Base-by-base conservation (phyloP, 805 yeast genomes). In the Metahyphopichia silvanorum region DNA sequence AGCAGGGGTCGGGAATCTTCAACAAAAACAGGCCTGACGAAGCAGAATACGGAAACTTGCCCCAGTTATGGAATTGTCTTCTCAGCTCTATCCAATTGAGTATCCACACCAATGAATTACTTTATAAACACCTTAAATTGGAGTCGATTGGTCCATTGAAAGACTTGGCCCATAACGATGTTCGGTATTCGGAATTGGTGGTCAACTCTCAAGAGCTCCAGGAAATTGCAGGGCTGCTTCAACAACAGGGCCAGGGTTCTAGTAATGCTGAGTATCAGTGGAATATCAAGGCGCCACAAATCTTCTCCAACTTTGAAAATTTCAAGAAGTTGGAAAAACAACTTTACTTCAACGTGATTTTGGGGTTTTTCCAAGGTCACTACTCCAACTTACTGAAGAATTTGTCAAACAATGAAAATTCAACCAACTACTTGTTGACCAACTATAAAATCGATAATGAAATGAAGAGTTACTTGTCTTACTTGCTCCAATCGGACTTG, bases 281-380 rank as follows among this genome's bases (percentile, higher is more conserved):
- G 96, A 80, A 79, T 40, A 64, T 75, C 33, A 79, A 80, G 53
- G 91, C 93, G 2, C 91, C 95, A 2, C 77, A 72, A 34, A 76
- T 83, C 26, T 82, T 85, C 51, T 81, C 80, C 44, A 76, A 77
- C 42, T 82, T 87, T 53, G 93, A 86, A 51, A 69, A 68, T 40
- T 78, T 82, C 44, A 95, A 87, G 53, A 70, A 63, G 23, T 48
- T 63, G 63, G 56, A 77, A 86, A 60, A 69, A 76, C 56, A 67
- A 60, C 38, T 70, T 42, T 39, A 77, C 37, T 63, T 86, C 39
- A 81, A 86, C 51, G 79, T 79, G 33, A 71, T 80, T 34, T 67
- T 89, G 35, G 65, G 80, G 31, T 78, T 78, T 49, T 81, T 77
- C 49, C 66, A 63, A 38, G 42, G 53, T 15, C 49, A 58, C 25